These are phyloP conservation scores for Fagopyrum tataricum DNA, from an alignment of 148 eudicot species.

Conservation along the genomic window DNA sequence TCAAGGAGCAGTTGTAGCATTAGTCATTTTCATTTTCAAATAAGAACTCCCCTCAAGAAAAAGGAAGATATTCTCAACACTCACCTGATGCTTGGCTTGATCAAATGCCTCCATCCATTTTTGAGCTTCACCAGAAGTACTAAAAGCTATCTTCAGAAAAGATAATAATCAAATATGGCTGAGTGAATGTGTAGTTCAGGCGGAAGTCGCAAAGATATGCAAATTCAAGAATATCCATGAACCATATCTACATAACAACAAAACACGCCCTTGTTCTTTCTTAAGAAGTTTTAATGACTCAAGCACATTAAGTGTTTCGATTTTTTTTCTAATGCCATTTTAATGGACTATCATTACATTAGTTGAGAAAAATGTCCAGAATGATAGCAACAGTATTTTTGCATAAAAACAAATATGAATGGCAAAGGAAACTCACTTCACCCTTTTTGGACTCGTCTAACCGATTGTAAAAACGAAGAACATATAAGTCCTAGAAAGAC, in stretches of 20 bases:
- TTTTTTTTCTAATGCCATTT: neutral
- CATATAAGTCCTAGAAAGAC: conserved; percentile 62
- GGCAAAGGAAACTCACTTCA: conserved; percentile 50
- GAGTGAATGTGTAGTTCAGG: conserved; percentile 1
- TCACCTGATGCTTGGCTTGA: conserved; percentile 37
- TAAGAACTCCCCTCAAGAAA: too few relatives aligned
- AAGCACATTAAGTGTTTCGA: neutral
- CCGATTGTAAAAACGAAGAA: conserved; percentile 81
- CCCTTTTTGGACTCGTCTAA: conserved; percentile 86
- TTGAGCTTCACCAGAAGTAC: conserved; percentile 68
- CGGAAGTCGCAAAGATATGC: neutral
- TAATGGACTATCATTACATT: too few relatives aligned
- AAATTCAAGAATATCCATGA: neutral
- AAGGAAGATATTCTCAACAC: neutral
- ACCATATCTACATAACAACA: neutral
- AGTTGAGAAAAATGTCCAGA: too few relatives aligned
- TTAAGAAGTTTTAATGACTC: neutral
- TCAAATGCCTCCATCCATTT: conserved; percentile 93
- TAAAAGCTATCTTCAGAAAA: conserved; percentile 87
- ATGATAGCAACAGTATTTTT: too few relatives aligned
- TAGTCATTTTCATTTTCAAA: too few relatives aligned
- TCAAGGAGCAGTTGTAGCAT: too few relatives aligned
- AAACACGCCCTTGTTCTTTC: neutral
- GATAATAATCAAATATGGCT: conserved; percentile 15
- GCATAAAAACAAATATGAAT: too few relatives aligned